Evolutionary conservation across 164 flowering plant species (phyloP), one percentile per base, ranked within the genome.

Genomic region (Hamamelis virginiana): DNA sequence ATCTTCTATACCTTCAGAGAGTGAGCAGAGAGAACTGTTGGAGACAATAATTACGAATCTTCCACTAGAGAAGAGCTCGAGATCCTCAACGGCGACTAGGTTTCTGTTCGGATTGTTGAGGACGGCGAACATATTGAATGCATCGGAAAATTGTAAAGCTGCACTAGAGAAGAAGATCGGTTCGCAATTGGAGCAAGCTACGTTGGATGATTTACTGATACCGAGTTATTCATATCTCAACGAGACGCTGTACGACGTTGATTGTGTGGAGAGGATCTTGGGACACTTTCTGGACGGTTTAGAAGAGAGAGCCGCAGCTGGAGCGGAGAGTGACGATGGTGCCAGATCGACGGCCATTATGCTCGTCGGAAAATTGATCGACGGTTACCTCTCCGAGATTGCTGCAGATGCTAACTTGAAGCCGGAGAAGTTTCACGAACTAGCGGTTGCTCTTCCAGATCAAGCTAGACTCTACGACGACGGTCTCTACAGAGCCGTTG

Each of bases 401-500:
- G 95, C 99, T 15, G 86, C 97, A 0, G 98, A 96, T 67, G 85
- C 89, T 4, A 91, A 92, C 68, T 78, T 96, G 76, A 93, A 84
- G 69, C 84, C 89, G 57, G 94, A 90, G 8, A 93, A 79, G 65
- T 91, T 96, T 65, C 75, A 68, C 62, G 74, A 83, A 18, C 79
- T 96, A 6, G 98, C 96, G 0, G 71, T 82, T 12, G 75, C 86
- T 21, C 80, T 95, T 26, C 97, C 99, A 0, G 93, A 87, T 4
- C 84, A 83, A 41, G 93, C 95, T 1, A 76, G 99, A 62, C 76
- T 84, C 47, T 92, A 71, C 64, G 96, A 91, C 64, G 97, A 95
- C 72, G 98, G 98, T 5, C 85, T 95, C 1, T 95, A 95, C 79
- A 81, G 98, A 67, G 96, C 99, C 26, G 84, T 96, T 5, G 99